These are phyloP conservation scores for Euphrasia confusa DNA, from an alignment of 257 asterid genomes.

Conservation along the genomic window DNA sequence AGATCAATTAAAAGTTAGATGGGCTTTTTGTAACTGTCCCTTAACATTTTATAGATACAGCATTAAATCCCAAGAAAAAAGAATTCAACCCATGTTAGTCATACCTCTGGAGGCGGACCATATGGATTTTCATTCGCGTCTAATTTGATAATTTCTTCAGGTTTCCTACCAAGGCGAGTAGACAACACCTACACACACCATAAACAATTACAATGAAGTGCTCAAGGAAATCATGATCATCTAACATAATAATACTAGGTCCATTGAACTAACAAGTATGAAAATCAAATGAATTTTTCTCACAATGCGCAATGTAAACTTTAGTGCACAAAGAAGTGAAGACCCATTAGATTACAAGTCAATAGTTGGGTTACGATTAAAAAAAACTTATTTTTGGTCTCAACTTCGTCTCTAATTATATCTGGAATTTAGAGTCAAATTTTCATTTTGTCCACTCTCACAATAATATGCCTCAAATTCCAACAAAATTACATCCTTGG, in stretches of 20 bases:
- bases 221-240: constrained; percentile 6
- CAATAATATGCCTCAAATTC: too few relatives aligned
- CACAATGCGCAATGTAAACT: background rate
- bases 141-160: constrained; percentile 86
- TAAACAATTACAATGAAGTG: constrained; percentile 6
- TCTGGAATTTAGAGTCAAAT: too few relatives aligned
- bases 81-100: constrained; percentile 21
- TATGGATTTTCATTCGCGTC: constrained; percentile 97
- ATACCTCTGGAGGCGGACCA: constrained; percentile 98
- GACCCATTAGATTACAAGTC: background rate
- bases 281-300: background rate
- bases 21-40: background rate
- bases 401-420: too few relatives aligned
- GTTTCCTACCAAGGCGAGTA: constrained; percentile 85
- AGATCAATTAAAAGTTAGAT: too few relatives aligned
- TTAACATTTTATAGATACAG: background rate
- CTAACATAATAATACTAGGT: background rate
- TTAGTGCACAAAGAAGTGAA: background rate
- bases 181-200: constrained; percentile 66
- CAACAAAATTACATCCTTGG: too few relatives aligned
- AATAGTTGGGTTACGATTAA: background rate
- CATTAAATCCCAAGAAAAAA: constrained; percentile 1
- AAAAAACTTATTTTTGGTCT: too few relatives aligned
- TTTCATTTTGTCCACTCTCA: too few relatives aligned
- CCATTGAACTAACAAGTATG: too few relatives aligned